Conservation (phyloP, 495 filamentous ascomycete species). For the Sordaria brevicollis region DNA sequence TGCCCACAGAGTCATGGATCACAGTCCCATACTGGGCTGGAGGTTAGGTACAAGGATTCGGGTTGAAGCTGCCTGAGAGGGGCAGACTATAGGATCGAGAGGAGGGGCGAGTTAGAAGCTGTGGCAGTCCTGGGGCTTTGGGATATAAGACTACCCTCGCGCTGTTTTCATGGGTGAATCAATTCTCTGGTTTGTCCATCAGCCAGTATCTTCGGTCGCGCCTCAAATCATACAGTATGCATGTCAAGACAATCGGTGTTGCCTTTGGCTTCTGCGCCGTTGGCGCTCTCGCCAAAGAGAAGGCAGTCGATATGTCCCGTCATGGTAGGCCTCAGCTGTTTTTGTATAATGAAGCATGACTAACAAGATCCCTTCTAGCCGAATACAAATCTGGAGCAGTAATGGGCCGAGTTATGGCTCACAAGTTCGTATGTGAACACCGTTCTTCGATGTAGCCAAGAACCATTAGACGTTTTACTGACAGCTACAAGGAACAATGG, state of each 20-base stretch:
- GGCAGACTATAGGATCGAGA: neutral
- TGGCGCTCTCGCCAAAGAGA: neutral
- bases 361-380: neutral
- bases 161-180: neutral
- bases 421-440: slow-evolving; percentile 1
- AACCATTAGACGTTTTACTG: neutral
- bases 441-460: neutral
- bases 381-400: neutral
- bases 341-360: neutral
- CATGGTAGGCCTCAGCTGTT: neutral
- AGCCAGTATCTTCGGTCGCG: neutral
- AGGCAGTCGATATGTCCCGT: neutral
- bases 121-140: neutral
- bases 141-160: neutral
- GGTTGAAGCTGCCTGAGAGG: neutral
- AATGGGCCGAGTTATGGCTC: slow-evolving; percentile 5
- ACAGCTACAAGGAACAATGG: neutral
- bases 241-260: neutral
- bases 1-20: neutral
- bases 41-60: neutral
- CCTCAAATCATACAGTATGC: neutral
- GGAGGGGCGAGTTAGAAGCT: neutral
- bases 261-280: neutral
- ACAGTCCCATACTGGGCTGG: neutral
- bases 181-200: neutral